Conservation (phyloP, 2,329 filamentous ascomycete genomes). For the Ophiostoma montium region DNA sequence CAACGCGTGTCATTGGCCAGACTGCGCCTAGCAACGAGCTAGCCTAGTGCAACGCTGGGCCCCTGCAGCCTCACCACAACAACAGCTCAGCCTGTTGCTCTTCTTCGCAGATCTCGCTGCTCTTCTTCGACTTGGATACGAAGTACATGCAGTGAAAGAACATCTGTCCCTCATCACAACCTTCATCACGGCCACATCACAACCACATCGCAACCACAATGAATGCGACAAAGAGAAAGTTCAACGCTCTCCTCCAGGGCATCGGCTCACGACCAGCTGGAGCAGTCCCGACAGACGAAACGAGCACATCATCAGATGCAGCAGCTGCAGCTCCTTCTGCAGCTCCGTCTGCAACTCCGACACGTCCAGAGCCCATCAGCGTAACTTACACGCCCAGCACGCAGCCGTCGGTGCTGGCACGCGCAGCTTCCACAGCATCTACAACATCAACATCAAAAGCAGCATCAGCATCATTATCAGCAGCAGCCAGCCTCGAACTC, state of each 20-base stretch:
- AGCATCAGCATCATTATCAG: not conserved
- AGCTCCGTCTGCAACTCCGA: too few relatives aligned
- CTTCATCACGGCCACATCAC: too few relatives aligned
- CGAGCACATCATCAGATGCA: not conserved
- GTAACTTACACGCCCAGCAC: not conserved
- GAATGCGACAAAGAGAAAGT: slow-evolving; percentile 72
- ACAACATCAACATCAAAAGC: not conserved
- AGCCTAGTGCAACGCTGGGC: too few relatives aligned
- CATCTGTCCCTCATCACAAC: too few relatives aligned
- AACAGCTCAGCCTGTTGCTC: too few relatives aligned
- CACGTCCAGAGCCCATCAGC: not conserved
- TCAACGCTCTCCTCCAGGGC: slow-evolving; percentile 59
- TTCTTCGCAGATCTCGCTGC: too few relatives aligned
- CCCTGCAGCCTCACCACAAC: too few relatives aligned
- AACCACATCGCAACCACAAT: too few relatives aligned
- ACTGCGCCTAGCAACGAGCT: too few relatives aligned
- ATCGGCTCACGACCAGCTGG: slow-evolving; percentile 39
- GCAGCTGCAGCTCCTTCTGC: not conserved
- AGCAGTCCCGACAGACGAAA: slow-evolving; percentile 23
- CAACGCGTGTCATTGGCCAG: too few relatives aligned
- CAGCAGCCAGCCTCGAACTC: slow-evolving; percentile 23
- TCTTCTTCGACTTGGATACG: too few relatives aligned
- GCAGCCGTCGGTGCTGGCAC: not conserved
- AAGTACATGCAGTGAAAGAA: too few relatives aligned
- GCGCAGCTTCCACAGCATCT: not conserved